Conservation (phyloP, 495 filamentous ascomycete species). For the Penicillium soppii region DNA sequence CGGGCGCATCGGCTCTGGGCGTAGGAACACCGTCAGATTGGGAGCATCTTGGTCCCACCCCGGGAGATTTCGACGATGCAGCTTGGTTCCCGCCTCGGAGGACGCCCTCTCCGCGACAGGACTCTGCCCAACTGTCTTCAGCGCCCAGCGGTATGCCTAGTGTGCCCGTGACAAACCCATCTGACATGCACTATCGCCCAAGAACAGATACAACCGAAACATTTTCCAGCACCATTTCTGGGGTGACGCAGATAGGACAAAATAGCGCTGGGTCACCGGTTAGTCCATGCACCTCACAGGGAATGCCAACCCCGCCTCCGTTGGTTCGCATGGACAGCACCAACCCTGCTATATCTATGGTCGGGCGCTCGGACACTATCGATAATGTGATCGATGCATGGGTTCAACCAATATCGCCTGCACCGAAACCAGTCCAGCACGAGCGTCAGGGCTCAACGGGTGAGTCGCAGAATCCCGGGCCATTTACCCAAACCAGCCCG, state of each 20-base stretch:
- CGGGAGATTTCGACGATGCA: conserved; percentile 35
- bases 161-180: not conserved
- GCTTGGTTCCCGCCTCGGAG: conserved; percentile 25
- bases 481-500: conserved; percentile 7
- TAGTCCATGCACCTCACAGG: conserved; percentile 22
- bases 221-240: not conserved
- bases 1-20: conserved; percentile 48
- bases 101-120: conserved; percentile 10
- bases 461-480: not conserved
- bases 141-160: conserved; percentile 11
- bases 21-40: conserved; percentile 58
- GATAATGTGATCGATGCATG: conserved; percentile 47
- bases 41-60: conserved; percentile 51
- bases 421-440: conserved; percentile 8
- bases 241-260: not conserved
- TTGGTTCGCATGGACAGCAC: conserved; percentile 30
- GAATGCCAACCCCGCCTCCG: conserved; percentile 12
- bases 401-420: conserved; percentile 30
- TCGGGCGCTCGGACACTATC: conserved; percentile 37
- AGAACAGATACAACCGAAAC: conserved; percentile 11
- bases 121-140: conserved; percentile 9
- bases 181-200: not conserved
- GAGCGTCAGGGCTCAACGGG: conserved; percentile 7
- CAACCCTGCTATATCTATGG: conserved; percentile 23
- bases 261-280: conserved; percentile 20